phyloP scores from a whole-genome alignment of 2,329 filamentous ascomycete genomes.

The Beauveria sp. region DNA sequence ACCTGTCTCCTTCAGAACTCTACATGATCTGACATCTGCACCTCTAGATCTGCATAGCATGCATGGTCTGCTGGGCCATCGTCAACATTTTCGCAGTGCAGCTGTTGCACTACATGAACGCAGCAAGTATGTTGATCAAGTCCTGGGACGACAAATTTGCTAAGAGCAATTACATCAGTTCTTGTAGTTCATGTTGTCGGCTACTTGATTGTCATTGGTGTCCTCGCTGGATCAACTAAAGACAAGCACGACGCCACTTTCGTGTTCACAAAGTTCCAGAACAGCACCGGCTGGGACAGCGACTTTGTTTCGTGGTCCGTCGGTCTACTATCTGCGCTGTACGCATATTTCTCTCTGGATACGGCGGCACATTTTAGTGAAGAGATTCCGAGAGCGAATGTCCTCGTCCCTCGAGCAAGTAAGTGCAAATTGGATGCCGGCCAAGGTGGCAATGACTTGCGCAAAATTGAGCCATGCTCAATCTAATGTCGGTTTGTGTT shows the following conservation, averaged over 20 bases:
- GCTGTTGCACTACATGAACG: neutral
- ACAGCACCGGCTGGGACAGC: neutral
- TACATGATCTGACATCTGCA: neutral
- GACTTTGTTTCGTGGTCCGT: neutral
- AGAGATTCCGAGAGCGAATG: neutral
- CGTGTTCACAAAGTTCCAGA: neutral
- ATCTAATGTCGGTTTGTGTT: neutral
- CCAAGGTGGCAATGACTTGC: neutral
- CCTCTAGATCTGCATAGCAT: neutral
- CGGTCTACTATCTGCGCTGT: neutral
- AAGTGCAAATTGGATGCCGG: neutral
- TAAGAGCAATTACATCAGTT: neutral
- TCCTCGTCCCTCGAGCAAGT: neutral
- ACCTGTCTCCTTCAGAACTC: neutral
- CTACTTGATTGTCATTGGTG: neutral
- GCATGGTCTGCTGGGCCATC: neutral
- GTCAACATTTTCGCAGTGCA: neutral
- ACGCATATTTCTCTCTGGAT: neutral
- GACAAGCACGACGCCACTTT: neutral
- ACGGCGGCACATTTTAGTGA: neutral
- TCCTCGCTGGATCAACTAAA: neutral
- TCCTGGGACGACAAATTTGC: neutral
- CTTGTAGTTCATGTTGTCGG: neutral
- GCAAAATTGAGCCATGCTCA: neutral
- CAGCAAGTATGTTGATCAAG: neutral